A percentile compares a stretch with the other conserved stretches of the same genome.
phyloP scores from a whole-genome alignment of 139 green algal genomes.

The Tetradesmus lagerheimii region DNA sequence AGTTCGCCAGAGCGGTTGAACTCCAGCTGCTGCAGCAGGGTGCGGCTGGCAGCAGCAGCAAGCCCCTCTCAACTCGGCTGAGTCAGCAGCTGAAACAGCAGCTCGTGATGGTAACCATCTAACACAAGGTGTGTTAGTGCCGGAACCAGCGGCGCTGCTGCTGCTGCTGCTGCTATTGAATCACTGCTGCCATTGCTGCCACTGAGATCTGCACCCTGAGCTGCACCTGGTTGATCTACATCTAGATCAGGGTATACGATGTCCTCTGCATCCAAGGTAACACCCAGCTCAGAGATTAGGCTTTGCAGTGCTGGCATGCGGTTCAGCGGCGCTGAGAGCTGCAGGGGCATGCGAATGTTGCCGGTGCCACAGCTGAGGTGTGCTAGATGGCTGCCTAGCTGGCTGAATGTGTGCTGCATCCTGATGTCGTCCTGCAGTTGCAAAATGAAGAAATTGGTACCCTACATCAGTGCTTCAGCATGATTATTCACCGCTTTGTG shows the following conservation, averaged over 20 bases:
- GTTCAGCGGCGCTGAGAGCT: background rate
- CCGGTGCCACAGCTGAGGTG: background rate
- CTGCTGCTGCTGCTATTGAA: background rate
- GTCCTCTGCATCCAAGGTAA: background rate
- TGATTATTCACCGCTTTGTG: too few relatives aligned
- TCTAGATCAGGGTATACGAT: background rate
- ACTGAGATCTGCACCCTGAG: too few relatives aligned
- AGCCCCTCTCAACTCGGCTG: background rate
- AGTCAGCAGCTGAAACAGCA: background rate
- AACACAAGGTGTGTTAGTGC: background rate
- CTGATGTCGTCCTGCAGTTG: background rate
- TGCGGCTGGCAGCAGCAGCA: background rate
- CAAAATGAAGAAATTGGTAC: too few relatives aligned
- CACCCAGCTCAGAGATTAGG: background rate
- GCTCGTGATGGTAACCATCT: background rate
- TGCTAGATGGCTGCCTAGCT: background rate
- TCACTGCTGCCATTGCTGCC: background rate
- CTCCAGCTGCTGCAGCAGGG: slow-evolving; percentile 15
- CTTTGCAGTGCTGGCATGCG: background rate
- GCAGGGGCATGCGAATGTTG: background rate
- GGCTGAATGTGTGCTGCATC: background rate
- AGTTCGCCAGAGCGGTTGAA: background rate
- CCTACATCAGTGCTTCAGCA: too few relatives aligned
- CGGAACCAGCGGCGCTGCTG: background rate
- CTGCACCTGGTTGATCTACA: too few relatives aligned